Evolutionary conservation across 495 filamentous ascomycete species (phyloP).

Genomic region (Hapsidospora chrysogenum): DNA sequence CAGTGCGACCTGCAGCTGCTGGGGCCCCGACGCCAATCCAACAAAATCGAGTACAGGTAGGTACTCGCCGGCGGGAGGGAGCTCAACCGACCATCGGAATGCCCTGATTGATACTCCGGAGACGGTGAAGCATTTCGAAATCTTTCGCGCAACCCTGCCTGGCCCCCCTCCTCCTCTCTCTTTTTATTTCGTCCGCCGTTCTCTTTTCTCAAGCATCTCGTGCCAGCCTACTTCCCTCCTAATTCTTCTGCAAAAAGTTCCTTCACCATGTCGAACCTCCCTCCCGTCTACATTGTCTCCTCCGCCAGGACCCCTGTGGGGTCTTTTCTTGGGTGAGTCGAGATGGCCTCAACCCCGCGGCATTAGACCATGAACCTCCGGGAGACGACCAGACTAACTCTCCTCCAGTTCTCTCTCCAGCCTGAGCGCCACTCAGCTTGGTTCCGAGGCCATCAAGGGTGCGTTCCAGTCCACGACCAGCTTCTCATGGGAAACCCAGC

Average conservation of each 20-base stretch:
- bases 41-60: too few relatives aligned
- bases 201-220: neutral
- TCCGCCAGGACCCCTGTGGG: conserved; percentile 81
- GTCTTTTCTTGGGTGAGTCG: conserved; percentile 72
- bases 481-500: conserved; percentile 5
- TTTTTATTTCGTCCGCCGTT: conserved; percentile 1
- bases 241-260: too few relatives aligned
- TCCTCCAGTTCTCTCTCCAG: conserved; percentile 71
- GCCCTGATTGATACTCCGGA: too few relatives aligned
- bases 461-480: conserved; percentile 9
- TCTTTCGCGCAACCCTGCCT: conserved; percentile 4
- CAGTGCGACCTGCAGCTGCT: too few relatives aligned
- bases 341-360: neutral
- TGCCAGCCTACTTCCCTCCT: neutral
- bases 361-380: neutral
- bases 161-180: neutral
- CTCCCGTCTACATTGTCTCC: conserved; percentile 90
- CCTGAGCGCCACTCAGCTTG: conserved; percentile 70
- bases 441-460: conserved; percentile 87
- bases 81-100: too few relatives aligned
- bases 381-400: conserved; percentile 33
- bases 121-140: too few relatives aligned
- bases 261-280: conserved; percentile 40
- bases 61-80: too few relatives aligned
- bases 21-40: too few relatives aligned